These are phyloP conservation scores for Hypoxylon trugodes DNA, from an alignment of 495 filamentous ascomycete genomes.

Conservation along the genomic window DNA sequence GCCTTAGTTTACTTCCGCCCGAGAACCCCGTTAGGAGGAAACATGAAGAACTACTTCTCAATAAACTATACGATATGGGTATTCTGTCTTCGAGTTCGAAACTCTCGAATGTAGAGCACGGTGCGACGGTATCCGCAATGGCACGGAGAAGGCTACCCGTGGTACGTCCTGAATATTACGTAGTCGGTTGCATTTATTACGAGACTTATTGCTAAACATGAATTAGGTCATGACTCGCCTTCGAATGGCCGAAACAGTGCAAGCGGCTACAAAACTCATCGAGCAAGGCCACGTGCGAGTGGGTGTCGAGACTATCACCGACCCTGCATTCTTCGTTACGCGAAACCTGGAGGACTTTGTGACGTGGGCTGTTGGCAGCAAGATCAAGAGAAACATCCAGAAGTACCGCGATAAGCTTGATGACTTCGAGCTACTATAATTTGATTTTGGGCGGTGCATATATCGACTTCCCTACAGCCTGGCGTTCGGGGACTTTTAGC, in stretches of 20 bases:
- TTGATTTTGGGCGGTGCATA: not conserved
- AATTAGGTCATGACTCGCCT: constrained; percentile 89
- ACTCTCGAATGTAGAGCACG: constrained; percentile 83
- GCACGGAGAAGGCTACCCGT: constrained; percentile 82
- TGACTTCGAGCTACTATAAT: constrained; percentile 89
- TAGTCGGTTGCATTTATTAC: no score
- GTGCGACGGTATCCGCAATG: constrained; percentile 85
- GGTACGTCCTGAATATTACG: no score
- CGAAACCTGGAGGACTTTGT: constrained; percentile 95
- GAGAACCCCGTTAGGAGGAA: constrained; percentile 77
- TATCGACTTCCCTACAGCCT: constrained; percentile 16
- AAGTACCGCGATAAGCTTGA: constrained; percentile 94
- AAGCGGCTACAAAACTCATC: constrained; percentile 82
- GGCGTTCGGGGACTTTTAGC: constrained; percentile 18
- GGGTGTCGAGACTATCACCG: constrained; percentile 88
- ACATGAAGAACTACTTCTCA: constrained; percentile 82
- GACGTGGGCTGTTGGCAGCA: constrained; percentile 94
- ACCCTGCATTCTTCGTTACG: constrained; percentile 80
- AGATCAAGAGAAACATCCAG: constrained; percentile 96
- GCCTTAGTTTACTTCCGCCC: constrained; percentile 79
- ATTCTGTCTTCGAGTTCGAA: constrained; percentile 76
- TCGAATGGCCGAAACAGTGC: constrained; percentile 88
- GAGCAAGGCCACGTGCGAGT: constrained; percentile 97
- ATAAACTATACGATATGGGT: constrained; percentile 92
- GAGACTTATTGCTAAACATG: no score